These are phyloP conservation scores for Chenopodium suecicum DNA, from an alignment of 148 eudicot species.

Conservation along the genomic window DNA sequence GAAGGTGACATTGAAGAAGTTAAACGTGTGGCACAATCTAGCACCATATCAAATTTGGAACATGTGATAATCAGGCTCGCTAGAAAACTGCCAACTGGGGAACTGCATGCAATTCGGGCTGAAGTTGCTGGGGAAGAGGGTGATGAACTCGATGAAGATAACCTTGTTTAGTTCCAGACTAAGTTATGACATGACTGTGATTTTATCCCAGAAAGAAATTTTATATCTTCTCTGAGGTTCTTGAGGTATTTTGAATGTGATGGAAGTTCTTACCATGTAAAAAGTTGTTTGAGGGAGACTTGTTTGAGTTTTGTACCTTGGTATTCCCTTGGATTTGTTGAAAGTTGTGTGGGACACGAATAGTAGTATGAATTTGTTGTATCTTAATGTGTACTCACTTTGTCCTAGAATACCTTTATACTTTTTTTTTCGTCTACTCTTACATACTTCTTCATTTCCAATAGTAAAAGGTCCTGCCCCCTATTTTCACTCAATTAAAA, in stretches of 20 bases:
- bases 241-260: not conserved
- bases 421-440: too few relatives aligned
- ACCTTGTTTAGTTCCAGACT: constrained; percentile 48
- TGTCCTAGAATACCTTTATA: too few relatives aligned
- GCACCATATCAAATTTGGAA: constrained; percentile 65
- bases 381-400: not conserved
- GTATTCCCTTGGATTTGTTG: not conserved
- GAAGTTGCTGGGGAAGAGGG: constrained; percentile 38
- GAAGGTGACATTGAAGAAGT: constrained; percentile 78
- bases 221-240: not conserved
- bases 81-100: constrained; percentile 80
- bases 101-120: constrained; percentile 42
- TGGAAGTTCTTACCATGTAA: not conserved
- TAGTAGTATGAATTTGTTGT: not conserved
- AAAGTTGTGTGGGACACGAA: not conserved
- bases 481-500: too few relatives aligned
- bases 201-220: not conserved
- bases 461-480: too few relatives aligned
- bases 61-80: constrained; percentile 74
- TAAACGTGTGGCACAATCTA: constrained; percentile 56
- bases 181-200: not conserved
- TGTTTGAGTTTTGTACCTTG: not conserved
- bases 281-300: constrained; percentile 1
- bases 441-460: too few relatives aligned
- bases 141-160: constrained; percentile 72